Conservation (phyloP, 345 rosid species). For the Iberis pinnata region DNA sequence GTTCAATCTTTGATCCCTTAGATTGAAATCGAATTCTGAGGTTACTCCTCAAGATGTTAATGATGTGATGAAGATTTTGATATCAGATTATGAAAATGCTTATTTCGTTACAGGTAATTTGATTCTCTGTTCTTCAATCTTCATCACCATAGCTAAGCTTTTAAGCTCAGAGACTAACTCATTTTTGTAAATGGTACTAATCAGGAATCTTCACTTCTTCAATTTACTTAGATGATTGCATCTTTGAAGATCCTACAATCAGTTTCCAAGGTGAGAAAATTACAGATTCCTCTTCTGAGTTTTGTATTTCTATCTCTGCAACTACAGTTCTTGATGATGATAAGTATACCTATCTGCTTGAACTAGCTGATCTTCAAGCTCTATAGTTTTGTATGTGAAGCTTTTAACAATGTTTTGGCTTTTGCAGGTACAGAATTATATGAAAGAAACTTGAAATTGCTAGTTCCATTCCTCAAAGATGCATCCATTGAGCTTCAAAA, state of each 20-base stretch:
- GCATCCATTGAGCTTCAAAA: slow-evolving; percentile 59
- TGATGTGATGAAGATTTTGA: slow-evolving; percentile 49
- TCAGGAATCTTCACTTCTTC: slow-evolving; percentile 63
- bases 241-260: slow-evolving; percentile 90
- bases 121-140: too few species aligned
- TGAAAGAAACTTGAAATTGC: slow-evolving; percentile 69
- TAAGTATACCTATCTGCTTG: too few species aligned
- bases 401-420: slow-evolving; percentile 3
- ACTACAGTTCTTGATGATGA: too few species aligned
- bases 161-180: not conserved
- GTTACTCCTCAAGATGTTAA: slow-evolving; percentile 36
- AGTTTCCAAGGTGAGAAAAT: slow-evolving; percentile 54
- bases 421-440: slow-evolving; percentile 62
- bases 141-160: too few species aligned
- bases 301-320: not conserved
- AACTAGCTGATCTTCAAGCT: not conserved
- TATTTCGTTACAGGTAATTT: slow-evolving; percentile 74
- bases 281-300: too few species aligned
- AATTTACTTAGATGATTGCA: slow-evolving; percentile 60
- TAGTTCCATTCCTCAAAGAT: slow-evolving; percentile 72
- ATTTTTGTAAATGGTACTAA: slow-evolving; percentile 10
- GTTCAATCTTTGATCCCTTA: not conserved
- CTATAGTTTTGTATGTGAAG: not conserved
- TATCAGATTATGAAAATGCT: slow-evolving; percentile 63
- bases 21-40: slow-evolving; percentile 33